Base-by-base conservation (phyloP, 768 basidiomycete species). In the Boletus vermiculosoides region DNA sequence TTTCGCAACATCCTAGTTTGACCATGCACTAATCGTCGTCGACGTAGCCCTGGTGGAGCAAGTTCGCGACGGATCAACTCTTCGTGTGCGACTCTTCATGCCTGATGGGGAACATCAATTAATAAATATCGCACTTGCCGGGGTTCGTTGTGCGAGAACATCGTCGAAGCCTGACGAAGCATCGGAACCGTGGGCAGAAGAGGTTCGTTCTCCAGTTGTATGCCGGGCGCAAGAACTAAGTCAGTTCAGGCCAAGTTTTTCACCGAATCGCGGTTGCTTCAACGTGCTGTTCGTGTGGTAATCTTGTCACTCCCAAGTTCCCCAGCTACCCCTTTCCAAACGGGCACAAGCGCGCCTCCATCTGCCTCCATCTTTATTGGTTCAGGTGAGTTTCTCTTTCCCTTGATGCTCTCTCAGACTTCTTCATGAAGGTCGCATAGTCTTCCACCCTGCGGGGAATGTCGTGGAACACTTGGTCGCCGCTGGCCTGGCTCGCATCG, bases 381-480 rank as follows among this genome's bases (percentile, higher is more conserved):
- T 56, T 86, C 83, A 55, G 87, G 89, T 83, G 36, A 52, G 82
- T 73, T 25, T 13, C 45, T 41, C 18, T 59, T 53, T 51, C 9
- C 46, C 22, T 28, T 33, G 41, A 16, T 37, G 25, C n/a, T 20
- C 39, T 39, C 3, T 44, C 33, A n/a, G 11, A n/a, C 15, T 22
- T 31, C 46, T 55, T 37, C 40, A 46, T 5, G 16, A 47, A 34
- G 22, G 1, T 39, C 42, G 10, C 31, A 2, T 45, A 91, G 89
- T 92, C 13, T 74, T 91, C 41, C 96, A 98, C 69, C 94, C 96
- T 10, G 91, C 87, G 18, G 96, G 96, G 33, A 97, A 97, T 73
- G 88, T 99, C 25, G 94, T 94, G 13, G 92, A 96, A 63, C 86
- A 90, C 71, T 79, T 99, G 39, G 85, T 93, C 30, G 83, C 81